phyloP scores from a whole-genome alignment of 306 rosid species.

The Phaseolus lunatus region DNA sequence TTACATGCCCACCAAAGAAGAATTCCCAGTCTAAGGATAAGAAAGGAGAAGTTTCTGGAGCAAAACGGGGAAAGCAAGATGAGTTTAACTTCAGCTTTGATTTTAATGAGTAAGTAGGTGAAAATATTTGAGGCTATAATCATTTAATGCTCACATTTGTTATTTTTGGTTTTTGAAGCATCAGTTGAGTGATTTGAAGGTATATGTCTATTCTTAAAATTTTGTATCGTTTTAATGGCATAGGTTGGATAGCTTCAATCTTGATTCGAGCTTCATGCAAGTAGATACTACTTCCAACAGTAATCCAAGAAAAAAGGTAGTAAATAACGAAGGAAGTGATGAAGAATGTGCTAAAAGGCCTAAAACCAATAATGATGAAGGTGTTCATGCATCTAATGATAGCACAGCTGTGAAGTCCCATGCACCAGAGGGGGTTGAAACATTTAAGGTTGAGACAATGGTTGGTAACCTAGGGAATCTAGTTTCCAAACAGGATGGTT shows the following conservation, averaged over 20 bases:
- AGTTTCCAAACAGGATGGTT: constrained; percentile 51
- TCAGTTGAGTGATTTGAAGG: constrained; percentile 33
- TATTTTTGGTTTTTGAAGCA: constrained; percentile 31
- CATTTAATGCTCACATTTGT: constrained; percentile 34
- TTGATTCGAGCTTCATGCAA: constrained; percentile 56
- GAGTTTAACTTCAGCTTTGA: constrained; percentile 75
- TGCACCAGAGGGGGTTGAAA: constrained; percentile 52
- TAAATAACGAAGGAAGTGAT: constrained; percentile 54
- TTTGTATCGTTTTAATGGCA: constrained; percentile 27
- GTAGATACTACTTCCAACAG: constrained; percentile 52
- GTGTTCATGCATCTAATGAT: constrained; percentile 49
- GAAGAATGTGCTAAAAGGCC: constrained; percentile 47
- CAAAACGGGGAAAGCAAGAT: constrained; percentile 62
- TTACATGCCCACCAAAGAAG: constrained; percentile 66
- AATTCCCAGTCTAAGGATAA: constrained; percentile 57
- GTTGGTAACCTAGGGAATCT: constrained; percentile 48
- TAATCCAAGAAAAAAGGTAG: constrained; percentile 52
- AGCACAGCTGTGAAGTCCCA: constrained; percentile 44
- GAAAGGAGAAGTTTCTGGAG: constrained; percentile 61
- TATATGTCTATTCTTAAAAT: constrained; percentile 21
- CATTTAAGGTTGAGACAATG: constrained; percentile 47
- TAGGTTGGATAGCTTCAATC: constrained; percentile 75
- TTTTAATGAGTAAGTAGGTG: constrained; percentile 76
- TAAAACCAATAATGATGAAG: constrained; percentile 46
- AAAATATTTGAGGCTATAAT: constrained; percentile 22